phyloP scores from a whole-genome alignment of 2,329 filamentous ascomycete genomes.

The Scedosporium apiospermum region DNA sequence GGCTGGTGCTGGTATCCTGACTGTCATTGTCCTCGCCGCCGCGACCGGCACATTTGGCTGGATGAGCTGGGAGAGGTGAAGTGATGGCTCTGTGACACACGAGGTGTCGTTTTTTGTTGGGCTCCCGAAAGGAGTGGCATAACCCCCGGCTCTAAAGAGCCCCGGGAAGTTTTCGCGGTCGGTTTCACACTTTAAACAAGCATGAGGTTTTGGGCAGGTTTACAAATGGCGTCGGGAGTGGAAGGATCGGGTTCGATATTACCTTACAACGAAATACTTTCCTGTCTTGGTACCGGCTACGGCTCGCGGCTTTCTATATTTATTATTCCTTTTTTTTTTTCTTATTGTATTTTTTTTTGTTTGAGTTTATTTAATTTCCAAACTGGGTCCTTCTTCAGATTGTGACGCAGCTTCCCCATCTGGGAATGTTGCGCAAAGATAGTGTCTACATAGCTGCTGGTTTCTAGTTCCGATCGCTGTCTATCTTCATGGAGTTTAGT shows the following conservation, averaged over 20 bases:
- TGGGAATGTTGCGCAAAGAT: too few species aligned
- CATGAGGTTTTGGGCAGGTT: background rate
- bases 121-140: background rate
- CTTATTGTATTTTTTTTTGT: background rate
- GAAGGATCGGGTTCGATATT: background rate
- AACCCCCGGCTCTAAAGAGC: too few species aligned
- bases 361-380: background rate
- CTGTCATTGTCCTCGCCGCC: slow-evolving; percentile 30
- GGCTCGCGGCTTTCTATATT: background rate
- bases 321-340: background rate
- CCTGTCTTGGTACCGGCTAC: background rate
- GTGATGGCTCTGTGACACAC: background rate
- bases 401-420: too few species aligned
- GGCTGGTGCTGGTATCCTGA: slow-evolving; percentile 38
- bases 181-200: background rate
- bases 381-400: background rate
- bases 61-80: slow-evolving; percentile 34
- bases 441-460: too few species aligned
- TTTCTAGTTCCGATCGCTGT: too few species aligned
- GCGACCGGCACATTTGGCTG: slow-evolving; percentile 33
- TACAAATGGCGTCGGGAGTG: background rate
- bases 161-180: background rate
- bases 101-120: background rate
- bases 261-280: background rate
- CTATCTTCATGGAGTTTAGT: too few species aligned